Conservation (phyloP, 306 rosid genomes). For the Echinosophora koreensis region DNA sequence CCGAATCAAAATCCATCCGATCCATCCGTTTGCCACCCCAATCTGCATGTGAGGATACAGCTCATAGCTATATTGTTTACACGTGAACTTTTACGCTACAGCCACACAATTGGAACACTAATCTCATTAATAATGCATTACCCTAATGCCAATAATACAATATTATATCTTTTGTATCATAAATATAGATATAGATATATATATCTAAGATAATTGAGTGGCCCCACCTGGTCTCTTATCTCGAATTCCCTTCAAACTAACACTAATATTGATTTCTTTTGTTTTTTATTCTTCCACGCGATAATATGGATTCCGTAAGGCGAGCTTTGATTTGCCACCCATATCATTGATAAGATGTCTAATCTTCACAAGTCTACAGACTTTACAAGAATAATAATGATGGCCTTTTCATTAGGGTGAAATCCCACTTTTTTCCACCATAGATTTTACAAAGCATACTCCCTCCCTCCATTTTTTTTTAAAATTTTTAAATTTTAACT, state of each 20-base stretch:
- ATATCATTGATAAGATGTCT: background rate
- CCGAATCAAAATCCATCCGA: too few species aligned
- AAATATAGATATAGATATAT: too few species aligned
- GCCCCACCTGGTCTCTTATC: slow-evolving; percentile 34
- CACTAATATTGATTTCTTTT: background rate
- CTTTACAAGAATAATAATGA: background rate
- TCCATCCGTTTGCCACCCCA: too few species aligned
- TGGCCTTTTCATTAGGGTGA: background rate
- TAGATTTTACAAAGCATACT: background rate
- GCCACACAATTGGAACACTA: slow-evolving; percentile 45
- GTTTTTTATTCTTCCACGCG: slow-evolving; percentile 12
- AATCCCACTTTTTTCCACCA: slow-evolving; percentile 4
- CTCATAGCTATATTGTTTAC: slow-evolving; percentile 40
- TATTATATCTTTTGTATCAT: background rate
- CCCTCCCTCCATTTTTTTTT: too few species aligned
- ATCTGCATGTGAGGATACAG: too few species aligned
- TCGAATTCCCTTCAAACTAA: slow-evolving; percentile 43
- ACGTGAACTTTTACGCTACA: slow-evolving; percentile 47
- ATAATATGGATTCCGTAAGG: slow-evolving; percentile 20
- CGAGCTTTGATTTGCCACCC: background rate
- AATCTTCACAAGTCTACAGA: slow-evolving; percentile 45
- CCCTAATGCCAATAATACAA: slow-evolving; percentile 46
- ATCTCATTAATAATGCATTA: slow-evolving; percentile 43
- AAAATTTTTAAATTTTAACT: too few species aligned
- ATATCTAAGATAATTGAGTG: slow-evolving; percentile 44